These are phyloP conservation scores for Bromus sterilis DNA, from an alignment of 176 grass and related monocot genomes.

Conservation along the genomic window DNA sequence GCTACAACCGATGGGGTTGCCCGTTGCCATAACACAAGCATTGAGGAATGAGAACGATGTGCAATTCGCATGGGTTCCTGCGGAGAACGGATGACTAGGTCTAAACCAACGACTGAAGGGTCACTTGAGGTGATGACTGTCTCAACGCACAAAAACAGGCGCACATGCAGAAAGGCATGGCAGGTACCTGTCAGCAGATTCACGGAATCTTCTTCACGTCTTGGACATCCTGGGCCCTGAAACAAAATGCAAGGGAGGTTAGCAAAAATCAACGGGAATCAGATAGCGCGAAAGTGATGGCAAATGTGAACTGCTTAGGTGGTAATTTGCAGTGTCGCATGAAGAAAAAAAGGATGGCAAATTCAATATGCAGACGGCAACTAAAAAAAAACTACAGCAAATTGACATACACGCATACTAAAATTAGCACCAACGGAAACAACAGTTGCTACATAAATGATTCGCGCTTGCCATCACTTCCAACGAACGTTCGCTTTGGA, in stretches of 20 bases:
- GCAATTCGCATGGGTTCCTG: slow-evolving; percentile 4
- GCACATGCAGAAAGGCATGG: slow-evolving; percentile 23
- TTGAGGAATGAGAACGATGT: background rate
- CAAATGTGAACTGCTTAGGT: no score
- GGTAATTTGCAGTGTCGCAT: no score
- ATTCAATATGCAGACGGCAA: no score
- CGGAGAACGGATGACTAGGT: background rate
- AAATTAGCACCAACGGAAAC: no score
- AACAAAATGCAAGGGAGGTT: background rate
- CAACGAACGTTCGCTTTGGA: no score
- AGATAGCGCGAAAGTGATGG: no score
- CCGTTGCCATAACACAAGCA: background rate
- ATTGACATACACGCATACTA: no score
- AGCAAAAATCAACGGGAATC: background rate
- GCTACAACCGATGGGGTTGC: slow-evolving; percentile 8
- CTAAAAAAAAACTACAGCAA: no score
- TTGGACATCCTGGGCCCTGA: slow-evolving; percentile 32
- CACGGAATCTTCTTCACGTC: slow-evolving; percentile 28
- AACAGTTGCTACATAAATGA: no score
- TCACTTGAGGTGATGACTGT: slow-evolving; percentile 8
- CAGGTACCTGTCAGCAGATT: slow-evolving; percentile 22
- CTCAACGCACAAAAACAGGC: slow-evolving; percentile 9
- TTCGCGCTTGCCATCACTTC: no score
- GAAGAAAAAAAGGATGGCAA: no score
- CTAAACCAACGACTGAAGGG: slow-evolving; percentile 6